Base-by-base conservation (phyloP, 345 rosid genomes). In the Cardamine resedifolia region DNA sequence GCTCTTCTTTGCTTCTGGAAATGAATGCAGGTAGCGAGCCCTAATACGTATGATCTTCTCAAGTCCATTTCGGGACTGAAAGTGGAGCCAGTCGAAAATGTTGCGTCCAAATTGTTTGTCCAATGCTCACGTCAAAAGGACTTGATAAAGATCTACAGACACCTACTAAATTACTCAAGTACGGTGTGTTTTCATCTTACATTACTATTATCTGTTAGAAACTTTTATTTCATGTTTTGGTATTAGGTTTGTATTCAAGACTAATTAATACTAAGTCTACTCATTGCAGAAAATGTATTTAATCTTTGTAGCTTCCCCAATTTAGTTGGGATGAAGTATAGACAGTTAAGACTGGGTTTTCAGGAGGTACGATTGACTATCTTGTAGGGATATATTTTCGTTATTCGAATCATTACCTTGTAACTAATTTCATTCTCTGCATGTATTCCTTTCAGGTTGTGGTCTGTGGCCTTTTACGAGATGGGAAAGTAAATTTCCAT, bases 91-190 rank as follows among this genome's bases (percentile, higher is more conserved):
- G 93, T 94, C 43, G 99, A 94, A 79, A 91, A 85, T 66, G 90
- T 83, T 38, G 83, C 96, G 27, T 89, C 99, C 73, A 94, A 94
- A 81, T 85, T 94, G 75, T 88, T 94, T 80, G 99, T 94, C 70
- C 99, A 94, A 64, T 94, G 99, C 79, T 91, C 96, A 75, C 92
- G 99, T 64, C 99, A 94, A 74, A 83, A 86, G 59, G 89, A 96
- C 33, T 92, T 94, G 53, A 86, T 91, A 81, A 95, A 91, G 86
- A 95, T 95, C 78, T 91, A 95, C 81, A 81, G 85, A 50, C 97
- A 95, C 86, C 76, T 95, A 81, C 99, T 94, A 64, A 88, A 94
- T 80, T 89, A 89, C 81, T 86, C 75, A 84, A 95, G 98, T 94
- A 90, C 73, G 21, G 71, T 64, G 59, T 34, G 65, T 57, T 58